Evolutionary conservation across 2,329 filamentous ascomycete genomes (phyloP), one percentile per base, ranked within the genome.

Genomic region (Neoarthrinium moseri): DNA sequence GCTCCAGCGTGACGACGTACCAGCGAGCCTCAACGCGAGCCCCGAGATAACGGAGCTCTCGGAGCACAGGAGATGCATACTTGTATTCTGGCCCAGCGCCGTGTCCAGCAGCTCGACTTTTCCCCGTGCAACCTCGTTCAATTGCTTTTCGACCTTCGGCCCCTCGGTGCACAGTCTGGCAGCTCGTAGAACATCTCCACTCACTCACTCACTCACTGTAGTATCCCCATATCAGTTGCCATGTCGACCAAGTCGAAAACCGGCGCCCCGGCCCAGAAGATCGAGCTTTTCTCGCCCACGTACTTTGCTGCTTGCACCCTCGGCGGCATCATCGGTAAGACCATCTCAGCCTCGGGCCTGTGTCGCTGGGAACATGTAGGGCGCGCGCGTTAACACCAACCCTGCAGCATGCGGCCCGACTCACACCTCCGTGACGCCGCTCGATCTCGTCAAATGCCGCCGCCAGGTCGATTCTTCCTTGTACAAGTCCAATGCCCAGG

Each of bases 361-460:
- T 7, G 10, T 11, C 4, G 18, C n/a, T 29, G 5, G 17, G n/a
- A 12, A 23, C 13, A 21, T 17, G 3, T n/a, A n/a, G n/a, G n/a
- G n/a, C n/a, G n/a, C n/a, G n/a, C n/a, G n/a, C n/a, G n/a, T n/a
- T n/a, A n/a, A n/a, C n/a, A n/a, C n/a, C n/a, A n/a, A 15, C 15
- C 23, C 13, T 8, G 21, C 24, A 49, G 43, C 47, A 18, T 49
- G 47, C 33, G 47, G 47, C 5, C 47, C 47, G 5, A 49, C 47
- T 12, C 47, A 49, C 21, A 43, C 47, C 20, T 36, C 47, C 11
- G 47, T 49, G 1, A 49, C 47, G 3, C 89, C 89, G 2, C 78
- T 95, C 32, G 90, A 95, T 68, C 77, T 95, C 37, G 87, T 95
- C 64, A 95, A 95, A 76, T 90, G 86, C 49, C 86, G 89, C 42